Conservation (phyloP, 78 protist genomes). For the Diacronema lutheri region DNA sequence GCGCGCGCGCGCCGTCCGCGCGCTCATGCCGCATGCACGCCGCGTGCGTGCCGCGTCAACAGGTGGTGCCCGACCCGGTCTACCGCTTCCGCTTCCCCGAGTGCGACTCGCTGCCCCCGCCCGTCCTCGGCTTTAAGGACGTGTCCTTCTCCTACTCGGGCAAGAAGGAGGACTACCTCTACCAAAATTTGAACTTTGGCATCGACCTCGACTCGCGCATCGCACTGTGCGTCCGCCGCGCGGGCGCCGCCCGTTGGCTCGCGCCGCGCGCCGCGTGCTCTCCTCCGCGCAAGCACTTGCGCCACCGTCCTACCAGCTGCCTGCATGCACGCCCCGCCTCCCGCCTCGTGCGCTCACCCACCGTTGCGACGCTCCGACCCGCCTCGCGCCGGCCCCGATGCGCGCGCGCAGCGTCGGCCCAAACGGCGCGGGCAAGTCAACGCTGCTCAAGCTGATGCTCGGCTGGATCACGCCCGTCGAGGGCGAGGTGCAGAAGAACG, state of each 20-base stretch:
- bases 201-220: slow-evolving; percentile 78
- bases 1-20: no score
- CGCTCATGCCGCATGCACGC: no score
- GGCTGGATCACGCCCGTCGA: slow-evolving; percentile 75
- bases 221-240: slow-evolving; percentile 90
- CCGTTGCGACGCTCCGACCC: slow-evolving; percentile 60
- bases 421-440: slow-evolving; percentile 52
- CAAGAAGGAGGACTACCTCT: slow-evolving; percentile 65
- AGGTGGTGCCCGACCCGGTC: slow-evolving; percentile 43
- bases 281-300: no score
- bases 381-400: not conserved
- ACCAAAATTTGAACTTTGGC: slow-evolving; percentile 76
- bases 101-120: slow-evolving; percentile 76
- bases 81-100: slow-evolving; percentile 74
- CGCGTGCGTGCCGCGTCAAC: not conserved
- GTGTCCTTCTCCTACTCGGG: slow-evolving; percentile 83
- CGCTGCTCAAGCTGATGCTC: slow-evolving; percentile 86
- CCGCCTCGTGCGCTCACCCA: no score
- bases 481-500: slow-evolving; percentile 67
- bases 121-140: slow-evolving; percentile 75
- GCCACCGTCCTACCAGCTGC: no score
- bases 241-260: no score
- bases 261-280: no score
- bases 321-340: no score
- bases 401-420: not conserved